These are phyloP conservation scores for Yamadazyma taylorii DNA, from an alignment of 1,139 yeast genomes.

Conservation along the genomic window DNA sequence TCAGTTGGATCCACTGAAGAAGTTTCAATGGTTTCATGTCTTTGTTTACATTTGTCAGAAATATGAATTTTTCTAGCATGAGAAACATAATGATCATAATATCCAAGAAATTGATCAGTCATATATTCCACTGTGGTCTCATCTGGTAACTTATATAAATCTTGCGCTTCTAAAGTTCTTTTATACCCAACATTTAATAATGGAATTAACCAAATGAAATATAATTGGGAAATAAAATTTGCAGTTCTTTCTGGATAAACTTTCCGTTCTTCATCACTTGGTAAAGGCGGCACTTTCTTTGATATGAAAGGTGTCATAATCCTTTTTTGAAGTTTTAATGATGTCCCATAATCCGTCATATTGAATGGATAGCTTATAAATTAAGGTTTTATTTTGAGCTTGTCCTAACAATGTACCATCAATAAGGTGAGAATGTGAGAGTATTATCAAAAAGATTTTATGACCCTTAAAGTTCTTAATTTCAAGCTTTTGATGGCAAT, in stretches of 20 bases:
- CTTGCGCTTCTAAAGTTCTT: slow-evolving; percentile 64
- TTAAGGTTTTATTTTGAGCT: no score
- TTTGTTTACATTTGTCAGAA: slow-evolving; percentile 22
- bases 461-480: no score
- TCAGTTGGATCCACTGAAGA: slow-evolving; percentile 20
- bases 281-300: slow-evolving; percentile 49
- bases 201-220: slow-evolving; percentile 63
- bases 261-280: slow-evolving; percentile 48
- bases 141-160: slow-evolving; percentile 54
- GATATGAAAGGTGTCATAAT: slow-evolving; percentile 14
- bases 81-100: slow-evolving; percentile 34
- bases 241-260: slow-evolving; percentile 26
- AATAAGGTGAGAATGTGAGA: no score
- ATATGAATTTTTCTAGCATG: slow-evolving; percentile 24
- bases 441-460: no score
- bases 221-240: slow-evolving; percentile 30
- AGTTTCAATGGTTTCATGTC: slow-evolving; percentile 27
- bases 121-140: slow-evolving; percentile 51
- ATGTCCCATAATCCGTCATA: background rate
- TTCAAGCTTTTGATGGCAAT: no score
- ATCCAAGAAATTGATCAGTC: slow-evolving; percentile 27
- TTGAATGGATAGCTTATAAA: background rate
- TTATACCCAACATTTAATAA: slow-evolving; percentile 61
- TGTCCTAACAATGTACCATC: no score
- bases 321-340: slow-evolving; percentile 9